Percentiles rank a stretch among this genome's conserved stretches.
phyloP scores from a whole-genome alignment of 495 filamentous ascomycete genomes.

The Tuber calosporum region DNA sequence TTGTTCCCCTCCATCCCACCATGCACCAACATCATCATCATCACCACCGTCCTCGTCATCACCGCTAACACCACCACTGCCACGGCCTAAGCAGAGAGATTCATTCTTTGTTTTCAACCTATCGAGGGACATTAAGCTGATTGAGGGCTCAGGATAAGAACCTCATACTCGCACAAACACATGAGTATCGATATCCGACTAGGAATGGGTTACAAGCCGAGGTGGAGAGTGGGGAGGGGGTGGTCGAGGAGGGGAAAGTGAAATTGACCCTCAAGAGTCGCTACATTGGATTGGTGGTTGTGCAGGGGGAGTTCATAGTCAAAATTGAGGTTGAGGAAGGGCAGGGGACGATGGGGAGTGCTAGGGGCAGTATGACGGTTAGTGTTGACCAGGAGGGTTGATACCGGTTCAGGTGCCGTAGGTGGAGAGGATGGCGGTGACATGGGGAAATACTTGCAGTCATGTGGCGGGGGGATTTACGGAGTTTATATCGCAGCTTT shows the following conservation, averaged over 20 bases:
- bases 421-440: not conserved
- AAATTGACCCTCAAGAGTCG: conserved; percentile 70
- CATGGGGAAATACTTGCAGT: not conserved
- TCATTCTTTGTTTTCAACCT: conserved; percentile 1
- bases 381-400: not conserved
- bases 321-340: conserved; percentile 80
- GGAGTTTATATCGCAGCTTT: not conserved
- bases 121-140: not conserved
- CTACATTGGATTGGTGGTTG: conserved; percentile 80
- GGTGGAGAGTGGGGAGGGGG: conserved; percentile 44
- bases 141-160: conserved; percentile 59
- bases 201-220: conserved; percentile 47
- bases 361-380: conserved; percentile 8
- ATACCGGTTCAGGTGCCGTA: not conserved
- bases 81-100: not conserved
- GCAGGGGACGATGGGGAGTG: conserved; percentile 2
- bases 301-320: conserved; percentile 76
- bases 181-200: conserved; percentile 76
- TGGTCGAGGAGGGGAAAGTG: conserved; percentile 43
- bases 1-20: not conserved
- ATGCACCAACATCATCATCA: conserved; percentile 1
- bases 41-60: not conserved
- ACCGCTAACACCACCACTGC: not conserved
- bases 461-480: not conserved
- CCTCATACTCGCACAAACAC: conserved; percentile 72